phyloP scores from a whole-genome alignment of 106 monocot species.

The Allium fistulosum region DNA sequence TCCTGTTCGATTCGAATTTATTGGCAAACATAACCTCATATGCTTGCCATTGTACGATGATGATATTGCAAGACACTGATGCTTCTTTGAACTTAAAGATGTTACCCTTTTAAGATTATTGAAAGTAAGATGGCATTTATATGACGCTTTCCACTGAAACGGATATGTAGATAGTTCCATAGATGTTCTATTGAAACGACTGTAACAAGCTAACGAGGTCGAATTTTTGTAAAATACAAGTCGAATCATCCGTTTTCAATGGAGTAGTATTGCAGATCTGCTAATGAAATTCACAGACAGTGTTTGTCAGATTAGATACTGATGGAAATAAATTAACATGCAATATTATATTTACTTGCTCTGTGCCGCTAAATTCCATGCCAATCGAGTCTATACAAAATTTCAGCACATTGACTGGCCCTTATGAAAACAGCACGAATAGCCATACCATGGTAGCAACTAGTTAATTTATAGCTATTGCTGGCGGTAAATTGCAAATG shows the following conservation, averaged over 20 bases:
- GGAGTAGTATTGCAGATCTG: no score
- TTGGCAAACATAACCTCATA: constrained; percentile 27
- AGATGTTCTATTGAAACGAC: constrained; percentile 21
- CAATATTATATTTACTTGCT: no score
- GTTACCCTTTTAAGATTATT: constrained; percentile 18
- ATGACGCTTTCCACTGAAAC: constrained; percentile 8
- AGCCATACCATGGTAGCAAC: no score
- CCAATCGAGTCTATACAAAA: no score
- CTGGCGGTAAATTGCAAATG: no score
- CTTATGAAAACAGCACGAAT: no score
- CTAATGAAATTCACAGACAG: no score
- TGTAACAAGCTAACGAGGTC: constrained; percentile 17
- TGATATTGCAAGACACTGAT: constrained; percentile 27
- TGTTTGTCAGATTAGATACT: no score
- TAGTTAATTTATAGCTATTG: no score
- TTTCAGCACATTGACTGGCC: no score
- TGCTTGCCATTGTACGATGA: constrained; percentile 22
- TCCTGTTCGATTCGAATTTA: constrained; percentile 26
- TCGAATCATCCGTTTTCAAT: constrained; percentile 21
- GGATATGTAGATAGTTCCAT: constrained; percentile 8
- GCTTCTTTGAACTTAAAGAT: constrained; percentile 26
- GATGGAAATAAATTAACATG: no score
- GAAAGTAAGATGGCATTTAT: constrained; percentile 5
- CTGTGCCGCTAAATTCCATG: no score
- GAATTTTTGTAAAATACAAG: constrained; percentile 14